Conservation (phyloP, 257 asterid species). For the Paraleonurus japonicus region DNA sequence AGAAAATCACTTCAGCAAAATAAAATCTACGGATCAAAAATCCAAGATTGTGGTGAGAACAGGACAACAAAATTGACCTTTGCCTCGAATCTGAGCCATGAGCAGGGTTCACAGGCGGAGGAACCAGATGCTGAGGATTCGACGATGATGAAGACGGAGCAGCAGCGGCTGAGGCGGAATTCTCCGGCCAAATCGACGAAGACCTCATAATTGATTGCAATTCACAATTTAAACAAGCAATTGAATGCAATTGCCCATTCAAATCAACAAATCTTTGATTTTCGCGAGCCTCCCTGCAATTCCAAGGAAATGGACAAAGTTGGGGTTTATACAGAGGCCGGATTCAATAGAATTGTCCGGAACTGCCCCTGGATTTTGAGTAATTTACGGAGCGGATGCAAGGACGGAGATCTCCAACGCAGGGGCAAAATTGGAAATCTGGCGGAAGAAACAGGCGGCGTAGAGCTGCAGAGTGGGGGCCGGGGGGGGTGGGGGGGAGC, state of each 20-base stretch:
- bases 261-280: not conserved
- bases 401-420: conserved; percentile 33
- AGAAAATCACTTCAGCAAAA: conserved; percentile 1
- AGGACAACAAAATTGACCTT: conserved; percentile 39
- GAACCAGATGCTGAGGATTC: conserved; percentile 36
- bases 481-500: conserved; percentile 10
- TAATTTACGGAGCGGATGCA: conserved; percentile 12
- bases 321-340: conserved; percentile 29
- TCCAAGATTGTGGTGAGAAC: conserved; percentile 31
- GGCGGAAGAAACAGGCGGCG: conserved; percentile 19
- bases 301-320: conserved; percentile 15
- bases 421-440: conserved; percentile 36
- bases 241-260: conserved; percentile 24
- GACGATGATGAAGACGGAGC: conserved; percentile 37
- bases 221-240: conserved; percentile 18
- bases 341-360: conserved; percentile 31
- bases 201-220: conserved; percentile 56
- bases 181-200: conserved; percentile 55
- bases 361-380: conserved; percentile 34
- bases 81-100: conserved; percentile 39
- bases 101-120: conserved; percentile 32
- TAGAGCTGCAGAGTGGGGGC: conserved; percentile 21
- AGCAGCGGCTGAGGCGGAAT: conserved; percentile 40
- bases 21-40: conserved; percentile 38
- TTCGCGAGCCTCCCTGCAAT: conserved; percentile 25